Conservation (phyloP, 148 eudicot species). For the Cornus kousa region DNA sequence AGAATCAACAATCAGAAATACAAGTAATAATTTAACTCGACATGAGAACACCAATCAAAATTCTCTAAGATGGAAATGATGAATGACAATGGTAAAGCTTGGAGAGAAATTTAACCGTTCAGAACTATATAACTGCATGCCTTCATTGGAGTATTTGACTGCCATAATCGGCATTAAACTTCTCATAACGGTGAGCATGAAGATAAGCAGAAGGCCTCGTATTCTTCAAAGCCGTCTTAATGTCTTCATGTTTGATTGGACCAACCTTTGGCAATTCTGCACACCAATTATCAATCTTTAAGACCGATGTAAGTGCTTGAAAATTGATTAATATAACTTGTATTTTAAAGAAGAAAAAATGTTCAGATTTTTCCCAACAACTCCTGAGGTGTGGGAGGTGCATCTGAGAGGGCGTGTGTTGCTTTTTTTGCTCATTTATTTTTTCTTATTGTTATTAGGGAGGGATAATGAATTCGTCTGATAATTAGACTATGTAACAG, state of each 20-base stretch:
- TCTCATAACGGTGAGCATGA: constrained; percentile 79
- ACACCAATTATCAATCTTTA: not conserved
- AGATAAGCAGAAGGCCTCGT: constrained; percentile 97
- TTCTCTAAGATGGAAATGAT: not conserved
- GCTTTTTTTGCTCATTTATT: too few species aligned
- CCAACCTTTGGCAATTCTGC: constrained; percentile 93
- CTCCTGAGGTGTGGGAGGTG: not conserved
- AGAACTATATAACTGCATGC: constrained; percentile 1
- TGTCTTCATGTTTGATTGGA: constrained; percentile 63
- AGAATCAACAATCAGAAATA: not conserved
- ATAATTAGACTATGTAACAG: not conserved
- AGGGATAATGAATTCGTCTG: not conserved
- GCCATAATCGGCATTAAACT: constrained; percentile 87
- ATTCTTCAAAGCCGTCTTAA: constrained; percentile 79
- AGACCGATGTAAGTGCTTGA: not conserved
- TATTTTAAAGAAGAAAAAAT: not conserved
- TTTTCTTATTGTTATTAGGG: not conserved
- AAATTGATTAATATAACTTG: not conserved
- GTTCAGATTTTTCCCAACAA: not conserved
- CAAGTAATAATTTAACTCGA: not conserved
- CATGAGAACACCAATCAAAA: not conserved
- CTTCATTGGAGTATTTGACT: constrained; percentile 80
- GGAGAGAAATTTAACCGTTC: not conserved
- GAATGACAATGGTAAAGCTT: not conserved
- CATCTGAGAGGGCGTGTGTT: not conserved